Evolutionary conservation across 2,329 filamentous ascomycete genomes (phyloP), one percentile per base, ranked within the genome.

Genomic region (Cytospora chrysosperma): DNA sequence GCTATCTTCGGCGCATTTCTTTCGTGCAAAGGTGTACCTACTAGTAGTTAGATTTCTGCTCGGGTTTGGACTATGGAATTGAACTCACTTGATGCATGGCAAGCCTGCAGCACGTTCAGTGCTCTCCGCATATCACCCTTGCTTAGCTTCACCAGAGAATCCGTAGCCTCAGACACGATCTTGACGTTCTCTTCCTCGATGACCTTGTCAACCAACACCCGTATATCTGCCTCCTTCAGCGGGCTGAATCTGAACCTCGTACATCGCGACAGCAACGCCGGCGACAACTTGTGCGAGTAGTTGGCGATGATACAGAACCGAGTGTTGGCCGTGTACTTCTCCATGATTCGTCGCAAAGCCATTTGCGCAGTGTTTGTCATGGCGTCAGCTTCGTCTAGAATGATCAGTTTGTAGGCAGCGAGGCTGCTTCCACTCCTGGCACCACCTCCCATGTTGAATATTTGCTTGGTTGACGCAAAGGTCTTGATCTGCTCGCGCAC

Each of bases 341-440:
- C 95, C 95, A 99, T 99, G 73, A 99, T 98, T 55, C 95, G 84
- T 67, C 95, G 86, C 61, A 99, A 81, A 0, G 95, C 95, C 94
- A 99, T 99, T 77, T 99, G 95, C 7, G 95, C 95, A 0, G 94
- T 96, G 60, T 92, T 90, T n/a, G 95, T 99, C 95, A 99, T 99
- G 60, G 95, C 95, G 75, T 99, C 95, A n/a, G 95, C 95, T 80
- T 99, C 95, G 76, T 99, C 95, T 5, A 99, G 86, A 61, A 99
- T 92, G 73, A 99, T 98, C 69, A 99, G 87, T 80, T 99, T 99
- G 82, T 90, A 99, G 4, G 85, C 85, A 0, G 91, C 92, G 28
- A 94, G 77, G 15, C 83, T 78, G 34, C 78, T 72, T 26, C 74
- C 72, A 37, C 78, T 76, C 6, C 84, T 77, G 28, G 78, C 70